These are phyloP conservation scores for Anisodus acutangulus DNA, from an alignment of 257 asterid species.

Conservation along the genomic window DNA sequence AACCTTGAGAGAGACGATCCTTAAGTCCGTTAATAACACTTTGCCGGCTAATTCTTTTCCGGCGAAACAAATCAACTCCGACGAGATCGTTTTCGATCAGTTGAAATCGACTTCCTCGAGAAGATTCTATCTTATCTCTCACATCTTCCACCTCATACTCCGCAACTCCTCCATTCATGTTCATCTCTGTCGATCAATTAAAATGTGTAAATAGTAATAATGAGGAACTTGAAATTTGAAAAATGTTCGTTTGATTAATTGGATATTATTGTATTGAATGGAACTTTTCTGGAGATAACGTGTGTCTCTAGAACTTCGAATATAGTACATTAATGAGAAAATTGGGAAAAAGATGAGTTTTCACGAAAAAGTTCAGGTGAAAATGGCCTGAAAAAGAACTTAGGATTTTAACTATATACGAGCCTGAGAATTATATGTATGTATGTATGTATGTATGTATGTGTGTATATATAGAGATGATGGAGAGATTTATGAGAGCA, in stretches of 20 bases:
- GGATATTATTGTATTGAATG: not conserved
- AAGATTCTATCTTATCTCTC: conserved; percentile 36
- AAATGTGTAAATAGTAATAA: not conserved
- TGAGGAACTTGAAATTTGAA: not conserved
- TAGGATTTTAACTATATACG: not conserved
- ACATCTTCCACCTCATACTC: conserved; percentile 30
- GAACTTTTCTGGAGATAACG: not conserved
- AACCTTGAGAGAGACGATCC: conserved; percentile 25
- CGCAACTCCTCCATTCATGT: not conserved
- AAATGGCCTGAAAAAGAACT: not conserved
- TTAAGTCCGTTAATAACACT: conserved; percentile 22
- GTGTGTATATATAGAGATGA: not conserved
- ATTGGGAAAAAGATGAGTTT: not conserved
- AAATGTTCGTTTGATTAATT: not conserved
- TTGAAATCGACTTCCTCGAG: conserved; percentile 43
- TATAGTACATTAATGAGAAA: not conserved
- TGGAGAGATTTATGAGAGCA: not conserved
- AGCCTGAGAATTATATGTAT: not conserved
- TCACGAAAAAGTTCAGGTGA: not conserved
- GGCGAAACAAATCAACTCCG: not conserved
- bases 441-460: not conserved
- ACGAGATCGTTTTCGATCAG: conserved; percentile 23
- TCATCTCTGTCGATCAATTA: not conserved
- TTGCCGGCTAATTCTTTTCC: conserved; percentile 26
- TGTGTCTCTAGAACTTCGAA: too few relatives aligned